Conservation (phyloP, 306 rosid species). For the Erythrophleum fordii region DNA sequence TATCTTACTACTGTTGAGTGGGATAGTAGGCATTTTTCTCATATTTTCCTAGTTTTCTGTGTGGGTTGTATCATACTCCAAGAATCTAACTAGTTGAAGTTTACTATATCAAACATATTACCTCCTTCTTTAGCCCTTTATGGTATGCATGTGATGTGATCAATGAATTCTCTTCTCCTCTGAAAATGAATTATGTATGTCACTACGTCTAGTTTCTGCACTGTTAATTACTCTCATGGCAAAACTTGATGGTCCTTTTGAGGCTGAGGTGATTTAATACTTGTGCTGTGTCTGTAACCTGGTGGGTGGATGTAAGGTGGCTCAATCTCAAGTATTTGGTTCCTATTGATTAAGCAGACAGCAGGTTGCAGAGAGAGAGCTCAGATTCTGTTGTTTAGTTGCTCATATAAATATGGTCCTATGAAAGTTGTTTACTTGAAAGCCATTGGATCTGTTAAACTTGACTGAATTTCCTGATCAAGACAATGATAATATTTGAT, state of each 20-base stretch:
- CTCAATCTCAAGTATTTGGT: conserved; percentile 28
- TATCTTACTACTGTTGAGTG: background rate
- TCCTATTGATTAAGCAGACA: conserved; percentile 20
- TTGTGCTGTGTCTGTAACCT: conserved; percentile 15
- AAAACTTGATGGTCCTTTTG: conserved; percentile 11
- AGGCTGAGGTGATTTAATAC: conserved; percentile 22
- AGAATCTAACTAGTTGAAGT: background rate
- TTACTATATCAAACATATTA: conserved; percentile 18
- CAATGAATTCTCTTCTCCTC: conserved; percentile 3
- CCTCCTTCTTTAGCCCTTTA: conserved; percentile 8
- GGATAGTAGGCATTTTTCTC: background rate
- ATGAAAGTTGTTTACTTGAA: conserved; percentile 22
- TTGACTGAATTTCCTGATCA: conserved; percentile 31
- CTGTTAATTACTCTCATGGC: conserved; percentile 18
- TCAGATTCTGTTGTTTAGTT: conserved; percentile 29
- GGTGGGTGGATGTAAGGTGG: conserved; percentile 8
- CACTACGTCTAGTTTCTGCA: conserved; percentile 14
- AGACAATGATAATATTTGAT: conserved; percentile 16
- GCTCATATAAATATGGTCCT: conserved; percentile 18
- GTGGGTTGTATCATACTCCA: background rate
- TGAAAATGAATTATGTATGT: background rate
- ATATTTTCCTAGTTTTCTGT: background rate
- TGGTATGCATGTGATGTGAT: background rate
- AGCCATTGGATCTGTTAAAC: conserved; percentile 13
- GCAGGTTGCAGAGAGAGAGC: conserved; percentile 28